These are phyloP conservation scores for Hyaloscypha variabilis DNA, from an alignment of 495 filamentous ascomycete species.

Conservation along the genomic window DNA sequence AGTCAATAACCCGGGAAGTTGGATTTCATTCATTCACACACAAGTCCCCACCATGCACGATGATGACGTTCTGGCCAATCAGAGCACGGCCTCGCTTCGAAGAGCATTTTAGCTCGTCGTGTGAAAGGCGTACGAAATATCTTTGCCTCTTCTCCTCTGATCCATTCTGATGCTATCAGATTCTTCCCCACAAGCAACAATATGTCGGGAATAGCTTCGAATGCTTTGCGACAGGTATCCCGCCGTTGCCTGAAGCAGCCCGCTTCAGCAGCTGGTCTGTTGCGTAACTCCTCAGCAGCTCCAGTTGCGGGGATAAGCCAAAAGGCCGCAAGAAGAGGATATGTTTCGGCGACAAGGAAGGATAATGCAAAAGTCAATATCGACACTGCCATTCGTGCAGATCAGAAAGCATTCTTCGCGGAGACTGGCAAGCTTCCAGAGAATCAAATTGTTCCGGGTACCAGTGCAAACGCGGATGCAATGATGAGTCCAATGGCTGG, in stretches of 20 bases:
- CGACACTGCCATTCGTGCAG: conserved; percentile 79
- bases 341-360: conserved; percentile 83
- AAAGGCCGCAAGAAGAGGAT: conserved; percentile 53
- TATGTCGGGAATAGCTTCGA: conserved; percentile 76
- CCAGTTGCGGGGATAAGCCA: conserved; percentile 41
- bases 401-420: conserved; percentile 76
- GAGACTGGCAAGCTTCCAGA: conserved; percentile 70
- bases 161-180: conserved; percentile 25
- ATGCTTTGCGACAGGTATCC: conserved; percentile 77
- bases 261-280: conserved; percentile 48
- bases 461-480: conserved; percentile 61
- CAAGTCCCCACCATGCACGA: conserved; percentile 9
- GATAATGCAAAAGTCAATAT: conserved; percentile 80
- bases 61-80: conserved; percentile 11
- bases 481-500: conserved; percentile 82
- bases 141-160: conserved; percentile 21
- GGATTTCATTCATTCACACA: conserved; percentile 1
- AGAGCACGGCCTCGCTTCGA: background rate
- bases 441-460: conserved; percentile 59
- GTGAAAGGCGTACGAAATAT: conserved; percentile 17
- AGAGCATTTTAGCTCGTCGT: conserved; percentile 3
- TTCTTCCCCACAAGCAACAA: conserved; percentile 31
- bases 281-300: conserved; percentile 43
- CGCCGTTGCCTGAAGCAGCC: conserved; percentile 62
- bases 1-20: conserved; percentile 4